Evolutionary conservation across 2,329 filamentous ascomycete species (phyloP).

Genomic region (Tolypocladium capitatum): DNA sequence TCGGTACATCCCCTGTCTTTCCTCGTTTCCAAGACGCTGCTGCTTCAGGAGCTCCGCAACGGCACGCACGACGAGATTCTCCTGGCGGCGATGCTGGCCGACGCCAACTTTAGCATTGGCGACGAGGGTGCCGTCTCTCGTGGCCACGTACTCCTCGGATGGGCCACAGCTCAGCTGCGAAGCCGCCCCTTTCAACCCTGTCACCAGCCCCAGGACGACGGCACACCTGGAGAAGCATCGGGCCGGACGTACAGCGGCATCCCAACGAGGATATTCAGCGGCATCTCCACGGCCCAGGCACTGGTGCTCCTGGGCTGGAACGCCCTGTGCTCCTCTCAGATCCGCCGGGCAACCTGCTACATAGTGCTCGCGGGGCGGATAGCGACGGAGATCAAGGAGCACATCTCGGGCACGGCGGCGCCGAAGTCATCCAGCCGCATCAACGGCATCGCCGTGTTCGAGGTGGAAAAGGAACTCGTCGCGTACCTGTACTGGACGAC

Average conservation of each 20-base stretch:
- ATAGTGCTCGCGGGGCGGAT: constrained; percentile 19
- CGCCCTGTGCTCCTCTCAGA: constrained; percentile 16
- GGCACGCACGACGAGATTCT: constrained; percentile 25
- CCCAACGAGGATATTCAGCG: constrained; percentile 18
- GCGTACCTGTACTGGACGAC: constrained; percentile 26
- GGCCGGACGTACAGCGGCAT: constrained; percentile 11
- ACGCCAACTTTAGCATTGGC: constrained; percentile 21
- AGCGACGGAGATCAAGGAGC: constrained; percentile 18
- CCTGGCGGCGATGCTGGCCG: constrained; percentile 24
- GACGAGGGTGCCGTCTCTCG: constrained; percentile 13
- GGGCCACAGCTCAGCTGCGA: constrained; percentile 20
- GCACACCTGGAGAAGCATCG: constrained; percentile 2
- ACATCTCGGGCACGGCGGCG: constrained; percentile 12
- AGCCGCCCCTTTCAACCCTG: constrained; percentile 11
- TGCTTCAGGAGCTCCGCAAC: constrained; percentile 23
- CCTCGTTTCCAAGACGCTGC: constrained; percentile 26
- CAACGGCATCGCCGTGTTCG: constrained; percentile 26
- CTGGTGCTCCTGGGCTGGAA: constrained; percentile 24
- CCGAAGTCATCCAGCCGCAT: constrained; percentile 20
- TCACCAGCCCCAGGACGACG: constrained; percentile 8
- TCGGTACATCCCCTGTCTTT: constrained; percentile 25
- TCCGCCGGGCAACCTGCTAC: constrained; percentile 21
- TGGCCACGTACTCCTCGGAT: constrained; percentile 19
- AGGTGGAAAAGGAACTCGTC: constrained; percentile 25
- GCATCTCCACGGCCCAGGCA: constrained; percentile 19